These are phyloP conservation scores for Sclerotinia subarctica DNA, from an alignment of 2,329 filamentous ascomycete genomes.

Conservation along the genomic window DNA sequence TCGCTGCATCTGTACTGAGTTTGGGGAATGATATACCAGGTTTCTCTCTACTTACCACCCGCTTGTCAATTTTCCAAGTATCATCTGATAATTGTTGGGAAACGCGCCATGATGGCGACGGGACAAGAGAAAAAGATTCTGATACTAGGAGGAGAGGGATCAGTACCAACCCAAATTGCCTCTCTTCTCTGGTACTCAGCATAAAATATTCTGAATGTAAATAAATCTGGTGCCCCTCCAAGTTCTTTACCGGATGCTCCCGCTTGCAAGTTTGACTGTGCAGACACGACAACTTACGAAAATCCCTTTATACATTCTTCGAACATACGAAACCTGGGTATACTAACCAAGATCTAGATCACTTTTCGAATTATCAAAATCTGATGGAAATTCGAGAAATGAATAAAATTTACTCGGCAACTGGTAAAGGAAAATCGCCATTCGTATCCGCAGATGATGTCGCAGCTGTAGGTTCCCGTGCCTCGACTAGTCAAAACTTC, in stretches of 20 bases:
- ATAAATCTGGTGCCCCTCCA: not conserved
- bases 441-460: slow-evolving; percentile 49
- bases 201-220: not conserved
- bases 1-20: not conserved
- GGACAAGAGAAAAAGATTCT: not conserved
- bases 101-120: not conserved
- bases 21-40: not conserved
- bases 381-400: not conserved
- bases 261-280: not conserved
- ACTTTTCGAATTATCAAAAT: slow-evolving; percentile 18
- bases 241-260: not conserved
- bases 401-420: slow-evolving; percentile 45
- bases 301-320: not conserved
- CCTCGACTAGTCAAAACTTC: slow-evolving; percentile 40
- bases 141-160: not conserved
- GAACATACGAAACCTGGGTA: not conserved
- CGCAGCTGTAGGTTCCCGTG: slow-evolving; percentile 43
- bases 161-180: not conserved
- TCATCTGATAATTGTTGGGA: not conserved
- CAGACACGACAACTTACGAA: not conserved
- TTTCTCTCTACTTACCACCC: no score
- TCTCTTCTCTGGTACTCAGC: not conserved
- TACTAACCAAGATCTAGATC: slow-evolving; percentile 23
- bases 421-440: slow-evolving; percentile 44
- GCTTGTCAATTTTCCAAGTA: not conserved